Conservation (phyloP, 2,329 filamentous ascomycete genomes). For the Colletotrichum shisoi region DNA sequence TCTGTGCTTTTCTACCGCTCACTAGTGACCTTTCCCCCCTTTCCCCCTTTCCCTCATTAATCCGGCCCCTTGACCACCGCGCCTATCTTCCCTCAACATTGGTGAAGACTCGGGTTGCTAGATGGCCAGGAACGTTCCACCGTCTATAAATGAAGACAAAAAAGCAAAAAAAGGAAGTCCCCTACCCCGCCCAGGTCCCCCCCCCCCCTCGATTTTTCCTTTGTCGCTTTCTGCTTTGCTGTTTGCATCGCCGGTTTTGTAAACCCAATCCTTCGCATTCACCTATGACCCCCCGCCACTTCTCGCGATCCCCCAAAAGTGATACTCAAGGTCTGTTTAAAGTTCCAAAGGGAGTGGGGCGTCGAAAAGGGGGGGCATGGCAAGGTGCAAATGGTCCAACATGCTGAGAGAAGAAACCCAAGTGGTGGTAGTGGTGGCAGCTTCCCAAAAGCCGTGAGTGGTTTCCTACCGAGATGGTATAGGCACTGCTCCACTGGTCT, state of each 20-base stretch:
- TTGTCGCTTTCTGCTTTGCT: background rate
- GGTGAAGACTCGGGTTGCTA: conserved; percentile 1
- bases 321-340: background rate
- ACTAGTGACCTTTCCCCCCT: background rate
- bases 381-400: conserved; percentile 10
- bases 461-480: background rate
- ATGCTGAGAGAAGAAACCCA: conserved; percentile 3
- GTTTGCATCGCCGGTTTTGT: background rate
- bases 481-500: background rate
- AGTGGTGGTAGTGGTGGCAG: background rate
- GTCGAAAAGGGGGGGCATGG: background rate
- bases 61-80: conserved; percentile 8
- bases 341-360: background rate
- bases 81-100: background rate
- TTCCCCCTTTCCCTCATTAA: background rate
- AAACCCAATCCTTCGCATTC: background rate
- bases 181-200: too few species aligned
- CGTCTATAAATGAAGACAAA: background rate
- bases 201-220: too few species aligned
- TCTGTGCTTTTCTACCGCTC: background rate
- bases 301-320: background rate
- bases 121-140: background rate
- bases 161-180: background rate
- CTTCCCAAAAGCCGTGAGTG: background rate
- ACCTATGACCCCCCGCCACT: background rate